Percentiles rank a stretch among this genome's conserved stretches.
Conservation (phyloP, 208 protist genomes). For the Entamoeba moshkovskii region DNA sequence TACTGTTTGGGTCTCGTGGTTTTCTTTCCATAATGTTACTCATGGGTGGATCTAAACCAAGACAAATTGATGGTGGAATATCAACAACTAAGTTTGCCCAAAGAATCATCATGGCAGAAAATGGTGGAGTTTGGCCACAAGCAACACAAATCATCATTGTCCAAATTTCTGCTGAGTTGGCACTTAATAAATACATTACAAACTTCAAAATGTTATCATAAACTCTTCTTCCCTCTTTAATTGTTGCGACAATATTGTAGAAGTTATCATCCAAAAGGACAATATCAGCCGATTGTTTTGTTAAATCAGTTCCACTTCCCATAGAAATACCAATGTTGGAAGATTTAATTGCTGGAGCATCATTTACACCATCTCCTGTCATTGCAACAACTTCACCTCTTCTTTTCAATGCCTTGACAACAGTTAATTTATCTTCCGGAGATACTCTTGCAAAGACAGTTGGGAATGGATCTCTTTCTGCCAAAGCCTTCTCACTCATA, state of each 20-base stretch:
- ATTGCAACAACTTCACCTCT: slow-evolving; percentile 29
- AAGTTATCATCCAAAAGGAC: slow-evolving; percentile 28
- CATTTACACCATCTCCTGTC: slow-evolving; percentile 60
- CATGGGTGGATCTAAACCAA: slow-evolving; percentile 64
- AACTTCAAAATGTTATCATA: slow-evolving; percentile 25
- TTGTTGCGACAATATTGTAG: slow-evolving; percentile 16
- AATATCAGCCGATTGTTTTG: slow-evolving; percentile 22
- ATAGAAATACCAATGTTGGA: slow-evolving; percentile 76
- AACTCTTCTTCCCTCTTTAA: slow-evolving; percentile 26
- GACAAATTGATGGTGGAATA: slow-evolving; percentile 78
- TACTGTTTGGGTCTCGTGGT: slow-evolving; percentile 32
- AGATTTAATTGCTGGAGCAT: slow-evolving; percentile 75
- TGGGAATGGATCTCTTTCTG: not conserved
- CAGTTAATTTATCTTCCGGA: slow-evolving; percentile 27
- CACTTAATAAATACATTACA: slow-evolving; percentile 18
- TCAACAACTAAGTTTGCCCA: slow-evolving; percentile 97
- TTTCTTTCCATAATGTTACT: slow-evolving; percentile 43
- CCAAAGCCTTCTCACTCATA: not conserved
- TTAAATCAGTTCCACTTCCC: slow-evolving; percentile 20
- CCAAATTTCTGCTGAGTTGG: slow-evolving; percentile 15
- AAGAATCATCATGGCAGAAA: slow-evolving; percentile 81
- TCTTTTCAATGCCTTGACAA: slow-evolving; percentile 15
- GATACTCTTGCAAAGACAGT: slow-evolving; percentile 46
- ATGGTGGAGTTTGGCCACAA: not conserved
- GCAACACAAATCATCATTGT: not conserved